Conservation (phyloP, 345 rosid genomes). For the Corymbia maculata region DNA sequence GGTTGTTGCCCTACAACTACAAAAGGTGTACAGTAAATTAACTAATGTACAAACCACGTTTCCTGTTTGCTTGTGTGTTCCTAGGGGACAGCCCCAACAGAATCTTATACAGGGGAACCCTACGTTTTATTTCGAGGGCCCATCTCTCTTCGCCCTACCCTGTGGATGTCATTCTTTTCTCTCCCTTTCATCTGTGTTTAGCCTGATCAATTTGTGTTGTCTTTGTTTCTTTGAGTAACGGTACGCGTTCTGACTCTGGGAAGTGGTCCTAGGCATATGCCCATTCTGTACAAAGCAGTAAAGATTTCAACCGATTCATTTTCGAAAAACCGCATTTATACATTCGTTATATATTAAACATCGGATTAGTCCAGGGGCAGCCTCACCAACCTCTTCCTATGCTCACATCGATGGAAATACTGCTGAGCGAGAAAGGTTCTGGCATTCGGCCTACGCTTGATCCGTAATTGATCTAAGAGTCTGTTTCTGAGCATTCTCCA, state of each 20-base stretch:
- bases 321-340: not conserved
- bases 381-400: not conserved
- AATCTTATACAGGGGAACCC: not conserved
- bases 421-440: not conserved
- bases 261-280: too few relatives aligned
- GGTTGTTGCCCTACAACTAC: not conserved
- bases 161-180: not conserved
- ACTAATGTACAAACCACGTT: not conserved
- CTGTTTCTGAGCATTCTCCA: not conserved
- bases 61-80: not conserved
- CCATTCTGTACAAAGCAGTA: not conserved
- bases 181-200: not conserved
- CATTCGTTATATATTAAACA: not conserved
- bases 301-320: not conserved
- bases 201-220: not conserved
- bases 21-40: not conserved
- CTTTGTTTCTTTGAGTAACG: too few relatives aligned
- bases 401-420: not conserved
- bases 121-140: not conserved
- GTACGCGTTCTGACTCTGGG: too few relatives aligned
- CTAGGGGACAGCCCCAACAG: not conserved
- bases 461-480: not conserved
- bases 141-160: not conserved
- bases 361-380: not conserved
- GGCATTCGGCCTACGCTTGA: not conserved